phyloP scores from a whole-genome alignment of 352 stramenopile species.

The Phytophthora pisi region DNA sequence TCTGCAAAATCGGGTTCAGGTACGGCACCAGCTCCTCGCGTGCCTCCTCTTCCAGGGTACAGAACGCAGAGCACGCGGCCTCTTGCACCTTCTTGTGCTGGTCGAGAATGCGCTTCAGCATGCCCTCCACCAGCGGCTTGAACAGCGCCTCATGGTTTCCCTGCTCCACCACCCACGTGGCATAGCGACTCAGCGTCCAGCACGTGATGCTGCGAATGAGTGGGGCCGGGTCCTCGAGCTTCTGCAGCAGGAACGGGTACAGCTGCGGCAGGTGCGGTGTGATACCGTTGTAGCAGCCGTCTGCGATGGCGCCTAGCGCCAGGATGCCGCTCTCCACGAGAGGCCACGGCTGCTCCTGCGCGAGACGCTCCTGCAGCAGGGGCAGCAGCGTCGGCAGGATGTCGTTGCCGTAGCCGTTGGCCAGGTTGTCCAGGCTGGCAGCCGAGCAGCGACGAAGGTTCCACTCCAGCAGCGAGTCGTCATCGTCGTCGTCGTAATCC shows the following conservation, averaged over 20 bases:
- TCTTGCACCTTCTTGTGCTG: conserved; percentile 96
- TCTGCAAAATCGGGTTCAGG: conserved; percentile 91
- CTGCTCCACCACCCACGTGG: conserved; percentile 92
- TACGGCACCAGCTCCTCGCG: conserved; percentile 94
- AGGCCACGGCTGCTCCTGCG: conserved; percentile 91
- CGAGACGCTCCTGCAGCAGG: conserved; percentile 90
- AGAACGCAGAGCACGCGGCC: conserved; percentile 94
- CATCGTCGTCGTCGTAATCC: conserved; percentile 88
- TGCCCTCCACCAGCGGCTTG: conserved; percentile 81
- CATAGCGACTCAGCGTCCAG: conserved; percentile 95
- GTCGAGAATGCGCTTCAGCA: conserved; percentile 91
- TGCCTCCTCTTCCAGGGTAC: conserved; percentile 94
- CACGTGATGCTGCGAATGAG: conserved; percentile 95
- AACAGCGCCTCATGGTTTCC: conserved; percentile 82
- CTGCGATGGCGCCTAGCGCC: conserved; percentile 94
- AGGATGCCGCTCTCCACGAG: conserved; percentile 96
- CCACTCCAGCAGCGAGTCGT: conserved; percentile 96
- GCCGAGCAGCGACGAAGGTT: conserved; percentile 95
- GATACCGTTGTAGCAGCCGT: conserved; percentile 94
- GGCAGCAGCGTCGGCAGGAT: conserved; percentile 94
- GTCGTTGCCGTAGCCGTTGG: conserved; percentile 92
- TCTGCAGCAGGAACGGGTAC: conserved; percentile 95
- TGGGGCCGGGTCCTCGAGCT: conserved; percentile 88
- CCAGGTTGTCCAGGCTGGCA: conserved; percentile 94
- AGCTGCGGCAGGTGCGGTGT: conserved; percentile 91